A percentile compares a stretch with the other conserved stretches of the same genome.
These are phyloP conservation scores for Endothia cerciana DNA, from an alignment of 2,329 filamentous ascomycete genomes.

Conservation along the genomic window DNA sequence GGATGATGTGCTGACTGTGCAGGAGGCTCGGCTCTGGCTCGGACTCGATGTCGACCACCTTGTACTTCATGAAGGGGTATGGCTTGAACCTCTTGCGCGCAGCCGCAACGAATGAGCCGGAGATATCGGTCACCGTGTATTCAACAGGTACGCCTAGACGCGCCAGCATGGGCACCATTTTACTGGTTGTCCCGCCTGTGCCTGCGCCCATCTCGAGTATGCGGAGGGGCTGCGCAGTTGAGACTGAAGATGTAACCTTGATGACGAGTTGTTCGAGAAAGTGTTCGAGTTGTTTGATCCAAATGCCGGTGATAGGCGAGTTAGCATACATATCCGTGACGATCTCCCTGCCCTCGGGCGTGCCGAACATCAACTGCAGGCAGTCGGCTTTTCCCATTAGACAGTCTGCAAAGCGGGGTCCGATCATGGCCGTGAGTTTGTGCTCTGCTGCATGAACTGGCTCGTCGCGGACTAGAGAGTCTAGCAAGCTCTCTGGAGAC, in stretches of 20 bases:
- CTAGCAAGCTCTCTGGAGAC: constrained; percentile 33
- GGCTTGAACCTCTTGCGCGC: constrained; percentile 34
- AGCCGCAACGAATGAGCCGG: constrained; percentile 37
- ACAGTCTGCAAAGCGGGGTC: constrained; percentile 26
- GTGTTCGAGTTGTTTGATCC: constrained; percentile 4
- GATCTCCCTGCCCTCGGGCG: constrained; percentile 30
- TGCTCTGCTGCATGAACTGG: constrained; percentile 37
- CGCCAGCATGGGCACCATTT: constrained; percentile 34
- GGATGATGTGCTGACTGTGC: constrained; percentile 37
- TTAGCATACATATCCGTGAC: constrained; percentile 39
- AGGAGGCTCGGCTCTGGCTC: constrained; percentile 28
- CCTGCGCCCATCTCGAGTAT: constrained; percentile 18
- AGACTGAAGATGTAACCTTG: constrained; percentile 30
- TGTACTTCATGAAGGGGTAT: constrained; percentile 37
- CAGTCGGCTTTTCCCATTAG: constrained; percentile 28
- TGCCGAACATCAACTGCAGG: constrained; percentile 30
- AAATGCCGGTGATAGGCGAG: not conserved
- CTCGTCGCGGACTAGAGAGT: constrained; percentile 35
- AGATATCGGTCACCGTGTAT: constrained; percentile 48
- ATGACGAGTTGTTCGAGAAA: not conserved
- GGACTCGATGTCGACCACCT: constrained; percentile 37
- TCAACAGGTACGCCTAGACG: constrained; percentile 35
- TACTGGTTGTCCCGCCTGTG: constrained; percentile 7
- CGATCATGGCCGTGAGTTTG: constrained; percentile 24
- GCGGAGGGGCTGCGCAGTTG: not conserved